phyloP scores from a whole-genome alignment of 2,329 filamentous ascomycete species.

The Fusarium aywerte region DNA sequence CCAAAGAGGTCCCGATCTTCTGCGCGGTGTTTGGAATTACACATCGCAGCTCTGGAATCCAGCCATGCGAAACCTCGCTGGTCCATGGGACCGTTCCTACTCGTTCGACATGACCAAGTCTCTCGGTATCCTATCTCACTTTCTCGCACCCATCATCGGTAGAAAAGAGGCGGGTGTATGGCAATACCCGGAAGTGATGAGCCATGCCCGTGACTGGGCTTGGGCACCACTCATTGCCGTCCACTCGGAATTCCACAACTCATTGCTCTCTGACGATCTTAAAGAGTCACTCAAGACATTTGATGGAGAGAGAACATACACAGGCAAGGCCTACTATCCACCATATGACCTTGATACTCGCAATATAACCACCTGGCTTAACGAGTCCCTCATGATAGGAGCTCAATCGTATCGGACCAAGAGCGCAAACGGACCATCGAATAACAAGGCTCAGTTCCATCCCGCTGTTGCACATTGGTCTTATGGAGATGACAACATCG shows the following conservation, averaged over 20 bases:
- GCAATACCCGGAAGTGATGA: constrained; percentile 59
- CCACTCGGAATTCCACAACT: constrained; percentile 60
- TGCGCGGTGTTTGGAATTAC: constrained; percentile 62
- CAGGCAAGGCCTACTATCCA: constrained; percentile 15
- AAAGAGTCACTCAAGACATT: constrained; percentile 34
- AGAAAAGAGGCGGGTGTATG: constrained; percentile 2
- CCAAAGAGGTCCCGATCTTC: constrained; percentile 60
- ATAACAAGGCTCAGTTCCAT: constrained; percentile 19
- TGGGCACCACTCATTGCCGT: constrained; percentile 66
- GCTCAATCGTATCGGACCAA: constrained; percentile 55
- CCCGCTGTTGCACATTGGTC: constrained; percentile 20
- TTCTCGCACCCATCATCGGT: constrained; percentile 19
- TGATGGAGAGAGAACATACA: constrained; percentile 12
- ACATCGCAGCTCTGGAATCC: constrained; percentile 65
- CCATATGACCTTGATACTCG: constrained; percentile 57
- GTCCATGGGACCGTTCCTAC: constrained; percentile 70
- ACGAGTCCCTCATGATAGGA: constrained; percentile 65
- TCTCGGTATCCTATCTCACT: constrained; percentile 38
- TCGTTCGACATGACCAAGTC: constrained; percentile 71
- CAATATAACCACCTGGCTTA: constrained; percentile 69
- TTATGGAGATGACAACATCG: constrained; percentile 7
- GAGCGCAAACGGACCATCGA: constrained; percentile 16
- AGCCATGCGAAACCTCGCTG: constrained; percentile 66
- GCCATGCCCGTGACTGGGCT: constrained; percentile 68
- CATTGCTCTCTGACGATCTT: constrained; percentile 56